Conservation (phyloP, 2,329 filamentous ascomycete species). For the Ophiostoma populinum region DNA sequence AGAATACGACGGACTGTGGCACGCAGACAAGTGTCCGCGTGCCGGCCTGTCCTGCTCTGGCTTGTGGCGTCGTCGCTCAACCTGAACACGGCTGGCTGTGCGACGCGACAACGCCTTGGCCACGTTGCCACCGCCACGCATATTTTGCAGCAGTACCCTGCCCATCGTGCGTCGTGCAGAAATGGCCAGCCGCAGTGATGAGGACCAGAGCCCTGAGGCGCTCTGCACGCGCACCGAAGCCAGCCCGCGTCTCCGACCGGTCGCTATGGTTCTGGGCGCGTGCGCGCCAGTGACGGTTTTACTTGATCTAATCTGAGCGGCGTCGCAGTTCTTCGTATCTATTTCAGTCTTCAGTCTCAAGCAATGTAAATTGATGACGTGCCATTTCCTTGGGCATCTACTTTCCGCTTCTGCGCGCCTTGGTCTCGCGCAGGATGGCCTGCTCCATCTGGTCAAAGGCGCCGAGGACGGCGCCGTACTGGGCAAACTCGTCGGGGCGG, state of each 20-base stretch:
- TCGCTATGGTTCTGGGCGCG: slow-evolving; percentile 32
- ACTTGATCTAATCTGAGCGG: slow-evolving; percentile 50
- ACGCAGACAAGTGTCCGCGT: too few species aligned
- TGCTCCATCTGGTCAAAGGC: slow-evolving; percentile 65
- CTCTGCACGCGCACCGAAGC: too few species aligned
- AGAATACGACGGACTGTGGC: too few species aligned
- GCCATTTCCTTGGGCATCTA: slow-evolving; percentile 3
- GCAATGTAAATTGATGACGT: slow-evolving; percentile 8
- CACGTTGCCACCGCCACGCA: too few species aligned
- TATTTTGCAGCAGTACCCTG: too few species aligned
- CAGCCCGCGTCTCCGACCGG: too few species aligned
- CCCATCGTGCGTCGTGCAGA: too few species aligned
- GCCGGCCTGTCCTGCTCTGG: too few species aligned
- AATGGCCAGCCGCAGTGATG: slow-evolving; percentile 13
- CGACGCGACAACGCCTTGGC: too few species aligned
- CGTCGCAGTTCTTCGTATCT: slow-evolving; percentile 8
- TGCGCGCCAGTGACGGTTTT: slow-evolving; percentile 24
- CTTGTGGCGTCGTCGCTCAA: too few species aligned
- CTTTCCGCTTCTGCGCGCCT: slow-evolving; percentile 13
- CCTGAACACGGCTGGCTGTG: too few species aligned
- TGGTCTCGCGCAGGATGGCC: slow-evolving; percentile 34
- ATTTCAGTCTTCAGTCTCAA: slow-evolving; percentile 15
- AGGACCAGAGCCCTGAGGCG: slow-evolving; percentile 29
- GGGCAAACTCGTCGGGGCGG: slow-evolving; percentile 52
- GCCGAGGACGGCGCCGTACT: slow-evolving; percentile 59